A percentile compares a stretch with the other conserved stretches of the same genome.
Conservation (phyloP, 2,329 filamentous ascomycete species). For the Fusarium coffeatum region DNA sequence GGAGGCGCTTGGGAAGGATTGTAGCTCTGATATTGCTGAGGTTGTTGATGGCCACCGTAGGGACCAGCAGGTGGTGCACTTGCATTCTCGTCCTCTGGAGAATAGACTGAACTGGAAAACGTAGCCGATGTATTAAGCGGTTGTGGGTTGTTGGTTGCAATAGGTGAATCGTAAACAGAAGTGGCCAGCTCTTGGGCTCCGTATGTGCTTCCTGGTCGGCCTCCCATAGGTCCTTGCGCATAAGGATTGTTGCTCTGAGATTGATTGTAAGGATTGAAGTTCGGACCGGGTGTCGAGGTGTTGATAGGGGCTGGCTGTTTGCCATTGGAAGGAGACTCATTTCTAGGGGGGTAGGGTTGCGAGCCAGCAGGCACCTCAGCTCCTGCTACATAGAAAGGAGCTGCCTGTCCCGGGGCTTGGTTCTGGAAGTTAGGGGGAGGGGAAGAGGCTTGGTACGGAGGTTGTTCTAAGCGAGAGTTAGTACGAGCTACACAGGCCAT, state of each 20-base stretch:
- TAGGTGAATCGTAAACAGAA: slow-evolving; percentile 80
- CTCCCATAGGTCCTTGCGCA: slow-evolving; percentile 56
- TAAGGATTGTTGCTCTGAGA: slow-evolving; percentile 54
- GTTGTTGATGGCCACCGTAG: slow-evolving; percentile 49
- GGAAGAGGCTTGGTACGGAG: slow-evolving; percentile 60
- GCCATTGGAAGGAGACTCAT: slow-evolving; percentile 62
- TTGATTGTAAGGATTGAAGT: slow-evolving; percentile 59
- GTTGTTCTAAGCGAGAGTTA: slow-evolving; percentile 53
- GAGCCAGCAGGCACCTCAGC: slow-evolving; percentile 61
- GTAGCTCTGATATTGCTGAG: slow-evolving; percentile 58
- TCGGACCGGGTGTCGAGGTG: slow-evolving; percentile 63
- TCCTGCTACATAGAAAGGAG: slow-evolving; percentile 75
- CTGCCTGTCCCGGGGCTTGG: slow-evolving; percentile 60
- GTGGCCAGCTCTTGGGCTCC: slow-evolving; percentile 83
- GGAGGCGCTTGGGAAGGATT: slow-evolving; percentile 55
- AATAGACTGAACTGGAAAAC: slow-evolving; percentile 61
- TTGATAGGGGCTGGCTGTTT: slow-evolving; percentile 63
- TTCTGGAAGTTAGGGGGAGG: slow-evolving; percentile 68
- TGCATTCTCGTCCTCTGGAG: slow-evolving; percentile 56
- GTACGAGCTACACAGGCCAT: background rate
- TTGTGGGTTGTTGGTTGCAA: slow-evolving; percentile 63
- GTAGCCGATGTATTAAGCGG: slow-evolving; percentile 53
- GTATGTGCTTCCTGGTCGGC: slow-evolving; percentile 75
- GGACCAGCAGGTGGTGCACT: slow-evolving; percentile 47
- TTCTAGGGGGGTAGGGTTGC: slow-evolving; percentile 64